Percentiles rank a stretch among this genome's conserved stretches.
Conservation (phyloP, 2,329 filamentous ascomycete genomes). For the Elsinoe perseae region DNA sequence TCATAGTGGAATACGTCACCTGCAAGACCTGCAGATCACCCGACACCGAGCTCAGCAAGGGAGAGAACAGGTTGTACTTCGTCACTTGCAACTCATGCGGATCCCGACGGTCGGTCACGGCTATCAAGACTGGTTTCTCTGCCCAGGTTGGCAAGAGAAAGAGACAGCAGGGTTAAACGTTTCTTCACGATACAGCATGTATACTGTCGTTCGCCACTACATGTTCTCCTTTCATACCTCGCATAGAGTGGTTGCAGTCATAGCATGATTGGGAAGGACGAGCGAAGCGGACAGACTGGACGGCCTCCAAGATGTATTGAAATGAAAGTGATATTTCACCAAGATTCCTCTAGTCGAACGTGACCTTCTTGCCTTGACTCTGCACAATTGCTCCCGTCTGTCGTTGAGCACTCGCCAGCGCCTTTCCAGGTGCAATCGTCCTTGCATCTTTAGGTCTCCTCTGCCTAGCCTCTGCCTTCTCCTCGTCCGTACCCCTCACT, state of each 20-base stretch:
- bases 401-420: constrained; percentile 46
- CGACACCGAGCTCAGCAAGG: constrained; percentile 94
- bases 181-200: neutral
- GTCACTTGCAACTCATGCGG: constrained; percentile 78
- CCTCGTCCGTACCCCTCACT: constrained; percentile 26
- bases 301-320: neutral
- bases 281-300: neutral
- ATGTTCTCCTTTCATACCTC: neutral
- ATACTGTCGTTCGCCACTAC: neutral
- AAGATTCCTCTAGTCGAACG: constrained; percentile 51
- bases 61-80: constrained; percentile 98
- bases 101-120: constrained; percentile 73
- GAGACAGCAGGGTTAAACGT: constrained; percentile 71
- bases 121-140: constrained; percentile 99
- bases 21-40: constrained; percentile 97
- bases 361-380: constrained; percentile 69
- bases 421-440: constrained; percentile 37
- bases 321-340: neutral
- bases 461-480: constrained; percentile 27
- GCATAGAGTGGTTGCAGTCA: constrained; percentile 7
- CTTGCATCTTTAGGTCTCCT: constrained; percentile 38
- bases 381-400: constrained; percentile 74
- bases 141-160: constrained; percentile 98
- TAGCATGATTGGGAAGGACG: neutral
- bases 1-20: constrained; percentile 83